A percentile compares a stretch with the other conserved stretches of the same genome.
These are phyloP conservation scores for Lycium barbarum DNA, from an alignment of 257 asterid genomes.

Conservation along the genomic window DNA sequence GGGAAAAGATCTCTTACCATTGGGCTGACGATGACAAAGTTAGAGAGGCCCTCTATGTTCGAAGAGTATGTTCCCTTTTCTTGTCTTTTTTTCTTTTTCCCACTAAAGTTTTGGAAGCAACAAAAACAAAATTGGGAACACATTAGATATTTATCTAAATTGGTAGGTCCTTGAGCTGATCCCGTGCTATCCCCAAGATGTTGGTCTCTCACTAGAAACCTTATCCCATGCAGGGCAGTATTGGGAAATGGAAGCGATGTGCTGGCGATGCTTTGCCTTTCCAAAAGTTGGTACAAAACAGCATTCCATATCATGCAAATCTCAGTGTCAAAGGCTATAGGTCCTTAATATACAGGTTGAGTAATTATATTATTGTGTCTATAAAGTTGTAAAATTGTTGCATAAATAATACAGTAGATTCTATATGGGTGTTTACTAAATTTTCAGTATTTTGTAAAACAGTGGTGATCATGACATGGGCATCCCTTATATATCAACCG, in stretches of 20 bases:
- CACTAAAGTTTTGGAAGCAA: neutral
- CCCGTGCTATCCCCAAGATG: too few relatives aligned
- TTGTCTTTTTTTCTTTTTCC: too few relatives aligned
- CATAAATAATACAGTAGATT: neutral
- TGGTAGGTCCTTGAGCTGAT: too few relatives aligned
- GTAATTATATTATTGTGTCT: too few relatives aligned
- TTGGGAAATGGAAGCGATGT: constrained; percentile 1
- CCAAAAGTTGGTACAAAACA: neutral
- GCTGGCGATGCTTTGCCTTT: neutral
- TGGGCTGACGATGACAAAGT: constrained; percentile 33
- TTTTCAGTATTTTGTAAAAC: neutral
- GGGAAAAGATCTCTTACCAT: constrained; percentile 23
- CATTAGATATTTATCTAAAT: too few relatives aligned
- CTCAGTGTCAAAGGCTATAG: constrained; percentile 39
- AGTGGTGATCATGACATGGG: constrained; percentile 45
- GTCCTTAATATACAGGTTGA: constrained; percentile 50
- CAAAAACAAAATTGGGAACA: neutral
- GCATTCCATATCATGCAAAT: constrained; percentile 19
- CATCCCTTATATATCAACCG: constrained; percentile 37
- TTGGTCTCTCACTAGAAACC: too few relatives aligned
- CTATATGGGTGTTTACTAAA: too few relatives aligned
- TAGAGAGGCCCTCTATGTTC: constrained; percentile 30
- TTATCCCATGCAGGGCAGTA: neutral
- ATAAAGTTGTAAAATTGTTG: too few relatives aligned
- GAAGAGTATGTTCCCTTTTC: constrained; percentile 29